These are phyloP conservation scores for Hanseniaspora sp. DNA, from an alignment of 1,139 yeast species.

Conservation along the genomic window DNA sequence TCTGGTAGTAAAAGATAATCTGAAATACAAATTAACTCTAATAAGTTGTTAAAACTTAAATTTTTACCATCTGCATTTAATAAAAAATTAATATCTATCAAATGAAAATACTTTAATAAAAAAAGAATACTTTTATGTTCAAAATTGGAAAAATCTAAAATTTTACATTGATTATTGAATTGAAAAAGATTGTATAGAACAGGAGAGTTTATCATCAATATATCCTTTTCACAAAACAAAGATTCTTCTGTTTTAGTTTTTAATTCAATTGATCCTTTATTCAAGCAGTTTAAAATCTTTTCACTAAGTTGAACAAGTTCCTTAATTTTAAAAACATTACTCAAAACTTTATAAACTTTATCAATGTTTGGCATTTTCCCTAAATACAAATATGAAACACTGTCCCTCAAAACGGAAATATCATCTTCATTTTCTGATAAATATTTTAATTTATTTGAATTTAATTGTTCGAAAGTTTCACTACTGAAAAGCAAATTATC, in stretches of 20 bases:
- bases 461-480: conserved; percentile 12
- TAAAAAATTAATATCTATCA: conserved; percentile 35
- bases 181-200: conserved; percentile 55
- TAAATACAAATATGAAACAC: conserved; percentile 17
- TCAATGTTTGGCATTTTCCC: background rate
- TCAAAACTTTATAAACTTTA: conserved; percentile 9
- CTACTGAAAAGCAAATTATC: conserved; percentile 15
- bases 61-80: conserved; percentile 34
- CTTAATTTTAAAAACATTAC: conserved; percentile 25
- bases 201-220: conserved; percentile 45
- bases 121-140: conserved; percentile 38
- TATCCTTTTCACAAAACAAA: conserved; percentile 34
- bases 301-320: conserved; percentile 6
- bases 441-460: conserved; percentile 16
- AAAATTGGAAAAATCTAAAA: conserved; percentile 39
- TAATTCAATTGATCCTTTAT: conserved; percentile 28
- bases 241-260: conserved; percentile 39
- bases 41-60: conserved; percentile 40
- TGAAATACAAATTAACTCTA: conserved; percentile 51
- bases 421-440: background rate
- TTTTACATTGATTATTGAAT: conserved; percentile 40
- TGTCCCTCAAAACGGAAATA: conserved; percentile 4
- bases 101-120: conserved; percentile 49
- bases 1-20: conserved; percentile 55
- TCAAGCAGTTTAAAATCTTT: background rate